Percentiles rank a stretch among this genome's conserved stretches.
phyloP scores from a whole-genome alignment of 2,329 filamentous ascomycete species.

The Aspergillus hiratsukae region DNA sequence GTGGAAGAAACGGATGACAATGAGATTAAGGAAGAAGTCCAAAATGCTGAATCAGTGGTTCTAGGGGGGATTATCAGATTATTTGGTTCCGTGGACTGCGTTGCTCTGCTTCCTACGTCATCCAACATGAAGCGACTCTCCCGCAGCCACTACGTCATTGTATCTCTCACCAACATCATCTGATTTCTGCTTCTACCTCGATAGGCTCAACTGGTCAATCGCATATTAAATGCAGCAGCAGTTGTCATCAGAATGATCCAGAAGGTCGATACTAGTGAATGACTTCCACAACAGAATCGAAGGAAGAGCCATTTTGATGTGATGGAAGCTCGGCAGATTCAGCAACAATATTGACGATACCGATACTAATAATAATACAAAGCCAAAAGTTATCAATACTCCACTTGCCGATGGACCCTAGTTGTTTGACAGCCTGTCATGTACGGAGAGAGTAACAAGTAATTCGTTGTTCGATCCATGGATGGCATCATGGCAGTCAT shows the following conservation, averaged over 20 bases:
- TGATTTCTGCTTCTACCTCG: neutral
- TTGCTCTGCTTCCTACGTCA: neutral
- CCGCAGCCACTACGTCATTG: neutral
- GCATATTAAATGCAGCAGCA: neutral
- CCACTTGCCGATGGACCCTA: neutral
- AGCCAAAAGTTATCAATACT: neutral
- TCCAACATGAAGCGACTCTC: neutral
- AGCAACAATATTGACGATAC: neutral
- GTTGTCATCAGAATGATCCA: neutral
- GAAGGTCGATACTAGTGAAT: neutral
- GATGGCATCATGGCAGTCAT: too few relatives aligned
- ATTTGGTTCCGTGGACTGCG: neutral
- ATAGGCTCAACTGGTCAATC: neutral
- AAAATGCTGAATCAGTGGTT: neutral
- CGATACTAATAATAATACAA: neutral
- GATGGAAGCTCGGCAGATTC: neutral
- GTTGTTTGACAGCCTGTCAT: neutral
- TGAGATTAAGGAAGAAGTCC: neutral
- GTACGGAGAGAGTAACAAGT: neutral
- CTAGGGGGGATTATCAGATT: neutral
- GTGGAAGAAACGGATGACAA: neutral
- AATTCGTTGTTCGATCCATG: neutral
- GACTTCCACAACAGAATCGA: neutral
- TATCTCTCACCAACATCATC: neutral
- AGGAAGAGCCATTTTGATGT: neutral